These are phyloP conservation scores for Gossypium anomalum DNA, from an alignment of 345 rosid species.

Conservation along the genomic window DNA sequence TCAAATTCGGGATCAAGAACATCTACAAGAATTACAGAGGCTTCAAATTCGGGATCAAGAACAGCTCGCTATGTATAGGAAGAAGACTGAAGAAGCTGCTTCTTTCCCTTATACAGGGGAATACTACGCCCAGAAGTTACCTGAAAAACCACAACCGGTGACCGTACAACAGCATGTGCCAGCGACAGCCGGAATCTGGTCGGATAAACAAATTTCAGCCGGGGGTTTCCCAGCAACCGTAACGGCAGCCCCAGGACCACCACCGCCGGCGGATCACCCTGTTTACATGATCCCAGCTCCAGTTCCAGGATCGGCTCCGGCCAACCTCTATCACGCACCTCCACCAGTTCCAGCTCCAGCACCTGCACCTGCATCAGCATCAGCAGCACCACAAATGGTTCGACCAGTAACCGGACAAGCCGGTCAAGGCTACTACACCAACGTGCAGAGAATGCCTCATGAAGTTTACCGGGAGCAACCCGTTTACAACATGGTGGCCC, in stretches of 20 bases:
- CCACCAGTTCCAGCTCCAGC: slow-evolving; percentile 12
- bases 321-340: slow-evolving; percentile 35
- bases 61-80: slow-evolving; percentile 39
- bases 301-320: slow-evolving; percentile 23
- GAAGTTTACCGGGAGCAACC: slow-evolving; percentile 77
- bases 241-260: slow-evolving; percentile 28
- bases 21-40: slow-evolving; percentile 38
- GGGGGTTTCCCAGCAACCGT: slow-evolving; percentile 43
- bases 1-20: slow-evolving; percentile 40
- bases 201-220: slow-evolving; percentile 48
- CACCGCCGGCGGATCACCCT: slow-evolving; percentile 40
- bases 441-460: slow-evolving; percentile 52
- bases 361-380: not conserved
- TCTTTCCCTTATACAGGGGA: slow-evolving; percentile 40
- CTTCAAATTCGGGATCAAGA: slow-evolving; percentile 38
- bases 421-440: slow-evolving; percentile 64
- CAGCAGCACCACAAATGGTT: slow-evolving; percentile 31
- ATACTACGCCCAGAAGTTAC: slow-evolving; percentile 42
- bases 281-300: slow-evolving; percentile 50
- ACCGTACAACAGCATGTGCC: slow-evolving; percentile 27
- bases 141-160: slow-evolving; percentile 34
- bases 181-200: slow-evolving; percentile 49
- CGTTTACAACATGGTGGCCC: slow-evolving; percentile 44
- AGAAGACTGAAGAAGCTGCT: slow-evolving; percentile 41
- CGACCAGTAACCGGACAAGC: slow-evolving; percentile 47